These are phyloP conservation scores for Ceratobasidium sp. DNA, from an alignment of 1,284 basidiomycete species.

Conservation along the genomic window DNA sequence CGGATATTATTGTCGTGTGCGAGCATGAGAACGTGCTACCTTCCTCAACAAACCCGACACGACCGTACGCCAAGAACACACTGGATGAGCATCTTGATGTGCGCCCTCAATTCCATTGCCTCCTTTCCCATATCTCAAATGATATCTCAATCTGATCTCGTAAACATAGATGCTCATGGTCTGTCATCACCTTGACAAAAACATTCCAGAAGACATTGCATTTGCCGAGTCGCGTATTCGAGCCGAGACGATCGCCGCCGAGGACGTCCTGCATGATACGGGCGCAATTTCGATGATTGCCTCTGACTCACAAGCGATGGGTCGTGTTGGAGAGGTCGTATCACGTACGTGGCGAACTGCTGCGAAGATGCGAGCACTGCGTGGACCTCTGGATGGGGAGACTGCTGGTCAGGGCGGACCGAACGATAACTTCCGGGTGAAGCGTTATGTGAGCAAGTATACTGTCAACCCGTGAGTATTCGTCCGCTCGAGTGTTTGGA, in stretches of 20 bases:
- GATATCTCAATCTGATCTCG: not conserved
- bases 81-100: constrained; percentile 98
- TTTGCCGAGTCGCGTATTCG: constrained; percentile 99
- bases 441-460: constrained; percentile 96
- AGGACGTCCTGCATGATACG: constrained; percentile 94
- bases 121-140: not conserved
- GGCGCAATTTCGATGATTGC: constrained; percentile 98
- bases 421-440: constrained; percentile 93
- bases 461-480: constrained; percentile 93
- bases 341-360: constrained; percentile 97
- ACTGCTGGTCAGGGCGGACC: constrained; percentile 60
- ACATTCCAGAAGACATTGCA: constrained; percentile 92
- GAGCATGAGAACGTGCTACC: constrained; percentile 93
- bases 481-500: not conserved
- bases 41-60: constrained; percentile 96
- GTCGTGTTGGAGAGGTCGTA: constrained; percentile 94
- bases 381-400: constrained; percentile 80
- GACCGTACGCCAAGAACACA: constrained; percentile 92
- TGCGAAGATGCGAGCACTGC: constrained; percentile 87
- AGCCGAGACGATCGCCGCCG: constrained; percentile 96
- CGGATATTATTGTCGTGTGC: constrained; percentile 97
- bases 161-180: constrained; percentile 54
- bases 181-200: constrained; percentile 89
- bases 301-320: constrained; percentile 98
- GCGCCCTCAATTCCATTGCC: constrained; percentile 6